Evolutionary conservation across 768 basidiomycete species (phyloP), one percentile per base, ranked within the genome.

Genomic region (Cyclocybe aegerita): DNA sequence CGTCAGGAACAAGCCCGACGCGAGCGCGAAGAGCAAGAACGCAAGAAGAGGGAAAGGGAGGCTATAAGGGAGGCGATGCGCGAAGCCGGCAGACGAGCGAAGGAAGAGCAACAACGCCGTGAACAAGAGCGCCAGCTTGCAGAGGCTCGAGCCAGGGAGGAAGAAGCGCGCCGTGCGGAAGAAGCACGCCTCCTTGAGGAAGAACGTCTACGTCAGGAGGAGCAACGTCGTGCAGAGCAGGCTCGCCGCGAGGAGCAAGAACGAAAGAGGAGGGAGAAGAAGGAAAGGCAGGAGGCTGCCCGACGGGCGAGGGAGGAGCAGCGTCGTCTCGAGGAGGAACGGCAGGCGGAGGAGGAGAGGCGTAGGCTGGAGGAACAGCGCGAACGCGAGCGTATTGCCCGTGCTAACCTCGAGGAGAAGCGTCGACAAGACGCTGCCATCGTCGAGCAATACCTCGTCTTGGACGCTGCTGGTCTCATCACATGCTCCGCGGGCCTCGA

Each of bases 401-500:
- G 53, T 36, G 56, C 39, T 44, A 57, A 17, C 56, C 54, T 2
- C 50, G 45, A 23, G 43, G 49, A 34, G 62, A 63, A 53, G 62
- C 23, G 23, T 4, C 23, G 23, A 2, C 23, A 64, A 48, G 78
- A 81, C 30, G 80, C 79, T 4, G 57, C 67, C 3, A 68, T 67
- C 41, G 72, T 70, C 1, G 67, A 74, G 9, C 75, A 65, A 47
- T 70, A 70, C 43, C 53, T 78, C n/a, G 72, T 81, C 11, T 68
- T 69, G 14, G 76, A 74, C 6, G 68, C 72, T 2, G 23, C 23
- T n/a, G 75, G 72, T 39, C 64, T 83, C 37, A 74, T 79, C 14
- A 78, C 78, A 2, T 82, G 70, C 37, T 68, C 69, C 29, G 74
- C 79, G 2, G 83, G 83, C 4, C 59, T 80, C 33, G 65, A 73